phyloP scores from a whole-genome alignment of 2,329 filamentous ascomycete species.

The Neopestalotiopsis clavispora region DNA sequence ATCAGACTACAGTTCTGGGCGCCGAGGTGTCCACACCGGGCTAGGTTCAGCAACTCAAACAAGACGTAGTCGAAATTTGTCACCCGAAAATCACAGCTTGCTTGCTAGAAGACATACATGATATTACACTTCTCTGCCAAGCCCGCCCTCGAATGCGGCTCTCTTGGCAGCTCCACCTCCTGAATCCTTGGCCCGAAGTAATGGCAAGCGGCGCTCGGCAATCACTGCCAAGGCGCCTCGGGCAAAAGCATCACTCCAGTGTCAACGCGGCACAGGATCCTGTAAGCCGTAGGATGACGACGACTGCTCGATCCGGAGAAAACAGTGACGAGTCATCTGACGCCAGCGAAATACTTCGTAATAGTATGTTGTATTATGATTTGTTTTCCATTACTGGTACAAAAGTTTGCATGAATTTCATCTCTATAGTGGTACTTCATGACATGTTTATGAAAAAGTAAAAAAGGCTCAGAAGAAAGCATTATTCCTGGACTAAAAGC shows the following conservation, averaged over 20 bases:
- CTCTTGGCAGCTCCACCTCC: neutral
- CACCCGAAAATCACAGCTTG: no score
- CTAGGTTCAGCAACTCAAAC: no score
- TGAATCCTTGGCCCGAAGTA: neutral
- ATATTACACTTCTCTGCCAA: no score
- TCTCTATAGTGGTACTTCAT: conserved; percentile 5
- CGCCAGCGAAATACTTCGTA: no score
- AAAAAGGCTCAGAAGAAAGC: neutral
- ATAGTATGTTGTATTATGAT: no score
- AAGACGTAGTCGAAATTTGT: no score
- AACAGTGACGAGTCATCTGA: neutral
- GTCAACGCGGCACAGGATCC: neutral
- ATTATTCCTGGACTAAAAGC: neutral
- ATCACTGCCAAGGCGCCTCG: neutral
- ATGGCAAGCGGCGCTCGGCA: neutral
- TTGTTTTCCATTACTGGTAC: no score
- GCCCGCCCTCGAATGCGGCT: neutral
- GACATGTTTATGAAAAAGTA: neutral
- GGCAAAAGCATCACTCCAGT: neutral
- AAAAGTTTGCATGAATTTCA: neutral
- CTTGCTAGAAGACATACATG: no score
- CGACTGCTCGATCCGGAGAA: neutral
- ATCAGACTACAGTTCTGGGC: no score
- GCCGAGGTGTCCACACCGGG: no score
- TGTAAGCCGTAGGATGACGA: neutral